Evolutionary conservation across 805 yeast genomes (phyloP).

Genomic region (Komagataella kurtzmanii): DNA sequence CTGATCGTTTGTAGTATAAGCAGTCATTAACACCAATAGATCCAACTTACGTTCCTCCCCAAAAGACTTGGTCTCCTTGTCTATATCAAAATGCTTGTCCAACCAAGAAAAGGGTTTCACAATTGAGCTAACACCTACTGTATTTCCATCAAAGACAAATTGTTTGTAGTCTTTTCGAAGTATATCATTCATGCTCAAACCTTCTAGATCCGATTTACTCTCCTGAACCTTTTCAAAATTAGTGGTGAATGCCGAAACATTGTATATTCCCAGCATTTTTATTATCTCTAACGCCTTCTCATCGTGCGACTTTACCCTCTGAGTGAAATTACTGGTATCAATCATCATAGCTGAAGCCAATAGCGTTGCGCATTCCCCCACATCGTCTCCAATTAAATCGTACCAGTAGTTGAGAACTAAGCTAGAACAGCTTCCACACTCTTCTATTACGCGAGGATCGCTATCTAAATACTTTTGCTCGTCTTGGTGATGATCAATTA

Average conservation of each 20-base stretch:
- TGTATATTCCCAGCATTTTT: conserved; percentile 16
- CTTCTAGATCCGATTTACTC: conserved; percentile 51
- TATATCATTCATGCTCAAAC: conserved; percentile 46
- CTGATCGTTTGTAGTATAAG: conserved; percentile 17
- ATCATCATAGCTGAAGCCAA: conserved; percentile 52
- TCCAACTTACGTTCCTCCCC: conserved; percentile 20
- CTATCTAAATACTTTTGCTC: conserved; percentile 34
- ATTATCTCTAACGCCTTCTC: conserved; percentile 19
- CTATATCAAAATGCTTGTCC: conserved; percentile 8
- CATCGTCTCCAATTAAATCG: conserved; percentile 8
- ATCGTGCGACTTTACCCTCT: conserved; percentile 54
- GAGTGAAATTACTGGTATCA: conserved; percentile 61
- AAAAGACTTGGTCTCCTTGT: conserved; percentile 11
- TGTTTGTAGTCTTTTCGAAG: conserved; percentile 78
- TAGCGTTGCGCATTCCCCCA: conserved; percentile 5
- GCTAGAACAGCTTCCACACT: conserved; percentile 70
- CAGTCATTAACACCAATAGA: conserved; percentile 33
- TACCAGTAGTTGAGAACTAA: conserved; percentile 57
- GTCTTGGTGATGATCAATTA: conserved; percentile 87
- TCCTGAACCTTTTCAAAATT: conserved; percentile 19
- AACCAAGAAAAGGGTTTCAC: conserved; percentile 53
- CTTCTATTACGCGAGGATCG: conserved; percentile 45
- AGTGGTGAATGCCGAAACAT: conserved; percentile 7
- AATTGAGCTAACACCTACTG: conserved; percentile 67
- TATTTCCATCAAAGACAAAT: conserved; percentile 27